Evolutionary conservation across 257 asterid genomes (phyloP), one percentile per base, ranked within the genome.

Genomic region (Orobanche coerulescens): DNA sequence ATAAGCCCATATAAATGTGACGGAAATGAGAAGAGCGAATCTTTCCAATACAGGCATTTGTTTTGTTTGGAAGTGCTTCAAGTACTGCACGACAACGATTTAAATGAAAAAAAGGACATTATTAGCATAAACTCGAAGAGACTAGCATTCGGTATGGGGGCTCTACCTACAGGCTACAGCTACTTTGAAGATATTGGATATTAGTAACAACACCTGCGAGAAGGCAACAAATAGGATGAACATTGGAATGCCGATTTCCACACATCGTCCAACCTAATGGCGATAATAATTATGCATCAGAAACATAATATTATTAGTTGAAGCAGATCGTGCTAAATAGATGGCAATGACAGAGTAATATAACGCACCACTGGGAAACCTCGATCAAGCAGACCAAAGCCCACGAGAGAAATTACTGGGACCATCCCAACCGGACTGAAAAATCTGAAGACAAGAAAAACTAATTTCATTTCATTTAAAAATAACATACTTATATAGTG

Each of bases 351-450:
- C n/a, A 3, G 6, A 2, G 42, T 11, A 36, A 36, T 1, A 36
- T 7, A 49, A 25, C 76, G 13, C 79, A 92, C 98, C 93, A 86
- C 80, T 1, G 97, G 98, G 80, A 92, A 92, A 61, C 98, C 98
- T 78, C 75, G 77, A 49, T 92, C 97, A 15, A 92, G 75, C n/a
- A 92, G 79, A 23, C 98, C 98, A 61, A 92, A 81, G 1, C 98
- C 98, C 49, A 87, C 95, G 53, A 88, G 75, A 25, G 95, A 76
- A 58, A 92, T 83, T 0, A 88, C 98, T 15, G 97, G 98, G 60
- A 80, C 98, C 97, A 86, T 92, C 51, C 97, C 98, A 52, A 92
- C 78, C n/a, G 98, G 98, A 65, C 97, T 92, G 77, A 92, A 92
- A 74, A 92, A 92, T 79, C 97, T 92, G 88, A 23, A 81, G 58